Evolutionary conservation across 371 early-diverging fungal species (phyloP).

Genomic region (Sporodiniella umbellata): DNA sequence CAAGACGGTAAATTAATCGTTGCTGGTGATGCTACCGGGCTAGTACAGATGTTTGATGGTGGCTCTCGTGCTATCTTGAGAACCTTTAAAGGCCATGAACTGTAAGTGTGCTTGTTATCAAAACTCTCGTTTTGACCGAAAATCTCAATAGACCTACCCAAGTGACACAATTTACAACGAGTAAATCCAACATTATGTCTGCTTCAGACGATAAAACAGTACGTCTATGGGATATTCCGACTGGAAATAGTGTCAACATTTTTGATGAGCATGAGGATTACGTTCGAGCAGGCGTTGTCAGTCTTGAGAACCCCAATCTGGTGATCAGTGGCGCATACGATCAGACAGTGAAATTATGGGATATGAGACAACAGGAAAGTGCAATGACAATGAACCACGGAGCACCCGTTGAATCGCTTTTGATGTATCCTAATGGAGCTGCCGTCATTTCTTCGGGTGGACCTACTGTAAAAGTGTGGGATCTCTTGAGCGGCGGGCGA

Average conservation of each 20-base stretch:
- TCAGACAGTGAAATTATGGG: slow-evolving; percentile 91
- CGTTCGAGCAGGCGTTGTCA: slow-evolving; percentile 74
- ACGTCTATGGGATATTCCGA: slow-evolving; percentile 90
- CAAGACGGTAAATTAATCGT: slow-evolving; percentile 88
- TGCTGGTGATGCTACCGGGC: slow-evolving; percentile 89
- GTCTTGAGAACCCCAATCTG: slow-evolving; percentile 75
- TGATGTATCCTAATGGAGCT: slow-evolving; percentile 83
- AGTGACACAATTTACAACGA: slow-evolving; percentile 73
- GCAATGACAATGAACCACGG: slow-evolving; percentile 82
- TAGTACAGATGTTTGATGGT: slow-evolving; percentile 81
- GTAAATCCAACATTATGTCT: slow-evolving; percentile 79
- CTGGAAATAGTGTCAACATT: slow-evolving; percentile 65
- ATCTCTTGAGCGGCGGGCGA: slow-evolving; percentile 81
- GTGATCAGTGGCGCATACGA: slow-evolving; percentile 92
- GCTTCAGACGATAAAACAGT: slow-evolving; percentile 92
- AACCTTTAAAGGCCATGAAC: slow-evolving; percentile 78
- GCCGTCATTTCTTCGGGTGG: slow-evolving; percentile 81
- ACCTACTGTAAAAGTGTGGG: slow-evolving; percentile 84
- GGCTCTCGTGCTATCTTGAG: slow-evolving; percentile 84
- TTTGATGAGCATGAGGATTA: slow-evolving; percentile 91
- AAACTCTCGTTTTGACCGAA: background rate
- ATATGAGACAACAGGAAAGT: slow-evolving; percentile 73
- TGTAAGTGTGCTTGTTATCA: slow-evolving; percentile 45
- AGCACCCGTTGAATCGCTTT: slow-evolving; percentile 84
- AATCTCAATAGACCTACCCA: slow-evolving; percentile 81